These are phyloP conservation scores for Dalechampia spathulata DNA, from an alignment of 441 rosid genomes.

Conservation along the genomic window DNA sequence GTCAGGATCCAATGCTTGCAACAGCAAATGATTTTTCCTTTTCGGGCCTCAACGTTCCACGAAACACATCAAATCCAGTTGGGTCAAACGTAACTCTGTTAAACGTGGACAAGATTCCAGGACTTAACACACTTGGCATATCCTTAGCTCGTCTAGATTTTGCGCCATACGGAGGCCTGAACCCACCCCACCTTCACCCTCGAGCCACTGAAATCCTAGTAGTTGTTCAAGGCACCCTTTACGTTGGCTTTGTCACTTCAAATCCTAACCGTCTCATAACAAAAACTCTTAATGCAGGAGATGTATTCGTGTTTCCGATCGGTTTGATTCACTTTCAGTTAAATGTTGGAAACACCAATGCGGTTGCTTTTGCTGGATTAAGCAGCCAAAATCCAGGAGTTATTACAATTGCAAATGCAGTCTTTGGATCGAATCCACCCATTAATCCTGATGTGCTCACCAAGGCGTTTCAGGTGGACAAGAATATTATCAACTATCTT, in stretches of 20 bases:
- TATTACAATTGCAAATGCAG: constrained; percentile 10
- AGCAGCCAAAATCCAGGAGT: constrained; percentile 26
- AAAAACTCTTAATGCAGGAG: constrained; percentile 15
- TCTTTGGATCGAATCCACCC: constrained; percentile 15
- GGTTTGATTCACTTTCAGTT: constrained; percentile 22
- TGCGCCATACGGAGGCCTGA: constrained; percentile 19
- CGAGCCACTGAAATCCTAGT: constrained; percentile 19
- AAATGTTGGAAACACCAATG: constrained; percentile 5
- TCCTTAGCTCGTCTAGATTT: constrained; percentile 22
- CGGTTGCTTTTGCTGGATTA: constrained; percentile 14
- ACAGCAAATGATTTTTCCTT: constrained; percentile 17
- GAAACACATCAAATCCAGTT: constrained; percentile 14
- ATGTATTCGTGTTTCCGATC: constrained; percentile 19
- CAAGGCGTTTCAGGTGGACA: constrained; percentile 17
- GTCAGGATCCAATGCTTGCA: constrained; percentile 13
- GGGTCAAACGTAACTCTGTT: constrained; percentile 19
- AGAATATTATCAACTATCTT: not conserved
- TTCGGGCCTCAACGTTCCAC: constrained; percentile 14
- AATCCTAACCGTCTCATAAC: constrained; percentile 10
- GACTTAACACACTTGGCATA: constrained; percentile 29
- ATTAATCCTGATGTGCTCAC: constrained; percentile 14
- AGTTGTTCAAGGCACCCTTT: not conserved
- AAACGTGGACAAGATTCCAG: constrained; percentile 16
- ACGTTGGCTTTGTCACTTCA: constrained; percentile 12
- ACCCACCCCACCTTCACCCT: constrained; percentile 30